Percentiles rank a stretch among this genome's conserved stretches.
Evolutionary conservation across 768 basidiomycete species (phyloP).

Genomic region (Crassisporium funariophilum): DNA sequence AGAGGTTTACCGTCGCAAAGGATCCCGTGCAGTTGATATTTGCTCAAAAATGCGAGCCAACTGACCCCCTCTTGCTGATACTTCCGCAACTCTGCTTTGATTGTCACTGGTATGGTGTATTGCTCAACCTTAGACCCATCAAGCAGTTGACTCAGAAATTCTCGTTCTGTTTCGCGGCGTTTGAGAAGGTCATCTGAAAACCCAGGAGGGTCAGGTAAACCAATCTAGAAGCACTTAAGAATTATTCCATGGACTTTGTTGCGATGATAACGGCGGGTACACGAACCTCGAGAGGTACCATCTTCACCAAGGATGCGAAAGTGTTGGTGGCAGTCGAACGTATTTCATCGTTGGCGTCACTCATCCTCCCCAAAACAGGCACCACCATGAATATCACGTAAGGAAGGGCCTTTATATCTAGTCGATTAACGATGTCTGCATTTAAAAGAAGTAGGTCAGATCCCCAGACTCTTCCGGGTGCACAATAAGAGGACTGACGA

Average conservation of each 20-base stretch:
- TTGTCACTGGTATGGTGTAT: slow-evolving; percentile 80
- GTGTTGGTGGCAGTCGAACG: slow-evolving; percentile 95
- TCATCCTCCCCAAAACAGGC: slow-evolving; percentile 96
- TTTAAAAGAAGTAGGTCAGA: too few species aligned
- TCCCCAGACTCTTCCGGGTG: too few species aligned
- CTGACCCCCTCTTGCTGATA: slow-evolving; percentile 99
- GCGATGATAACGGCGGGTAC: background rate
- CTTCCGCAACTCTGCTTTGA: slow-evolving; percentile 93
- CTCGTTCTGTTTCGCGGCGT: slow-evolving; percentile 83
- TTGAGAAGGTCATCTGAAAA: slow-evolving; percentile 88
- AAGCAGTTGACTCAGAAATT: slow-evolving; percentile 90
- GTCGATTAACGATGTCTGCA: slow-evolving; percentile 84
- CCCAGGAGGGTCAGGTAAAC: slow-evolving; percentile 92
- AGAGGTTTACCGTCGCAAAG: slow-evolving; percentile 87
- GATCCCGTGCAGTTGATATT: slow-evolving; percentile 97
- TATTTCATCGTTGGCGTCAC: slow-evolving; percentile 88
- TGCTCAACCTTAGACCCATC: slow-evolving; percentile 95
- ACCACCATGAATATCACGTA: slow-evolving; percentile 98
- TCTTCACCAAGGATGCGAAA: slow-evolving; percentile 95
- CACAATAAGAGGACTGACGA: slow-evolving; percentile 57
- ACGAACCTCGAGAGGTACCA: slow-evolving; percentile 93
- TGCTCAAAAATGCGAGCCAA: slow-evolving; percentile 97
- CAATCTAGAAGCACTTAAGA: slow-evolving; percentile 57
- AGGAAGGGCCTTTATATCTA: slow-evolving; percentile 93
- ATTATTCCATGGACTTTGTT: background rate